A percentile compares a stretch with the other conserved stretches of the same genome.
Conservation (phyloP, 106 monocot species). For the Triglochin maritima region DNA sequence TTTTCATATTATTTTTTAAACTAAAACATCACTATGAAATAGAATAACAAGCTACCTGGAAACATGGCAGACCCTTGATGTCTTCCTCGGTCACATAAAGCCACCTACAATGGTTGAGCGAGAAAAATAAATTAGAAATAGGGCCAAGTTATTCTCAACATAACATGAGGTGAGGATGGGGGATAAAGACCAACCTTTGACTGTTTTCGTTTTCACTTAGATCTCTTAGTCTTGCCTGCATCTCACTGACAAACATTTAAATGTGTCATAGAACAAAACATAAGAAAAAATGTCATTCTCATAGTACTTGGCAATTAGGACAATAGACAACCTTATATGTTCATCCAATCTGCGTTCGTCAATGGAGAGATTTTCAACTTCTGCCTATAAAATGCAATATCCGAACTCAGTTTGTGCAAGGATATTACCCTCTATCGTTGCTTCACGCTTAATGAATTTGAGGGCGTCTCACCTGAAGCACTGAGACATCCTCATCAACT, state of each 20-base stretch:
- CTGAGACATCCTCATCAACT: constrained; percentile 37
- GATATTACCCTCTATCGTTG: too few species aligned
- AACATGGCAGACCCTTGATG: constrained; percentile 75
- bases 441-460: too few species aligned
- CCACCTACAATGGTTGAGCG: constrained; percentile 45
- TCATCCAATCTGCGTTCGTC: constrained; percentile 62
- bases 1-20: neutral
- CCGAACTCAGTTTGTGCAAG: neutral
- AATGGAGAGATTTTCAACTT: constrained; percentile 49
- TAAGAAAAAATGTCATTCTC: neutral
- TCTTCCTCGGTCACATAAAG: constrained; percentile 95
- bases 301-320: neutral
- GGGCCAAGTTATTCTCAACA: too few species aligned
- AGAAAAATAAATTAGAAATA: neutral
- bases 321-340: constrained; percentile 46
- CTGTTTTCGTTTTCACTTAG: constrained; percentile 75
- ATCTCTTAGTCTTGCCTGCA: constrained; percentile 41
- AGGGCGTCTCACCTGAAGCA: constrained; percentile 43
- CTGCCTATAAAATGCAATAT: constrained; percentile 34
- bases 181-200: constrained; percentile 31
- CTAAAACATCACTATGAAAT: neutral
- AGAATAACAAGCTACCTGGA: constrained; percentile 39
- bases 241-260: constrained; percentile 32
- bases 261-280: neutral
- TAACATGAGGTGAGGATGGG: too few species aligned